phyloP scores from a whole-genome alignment of 1,139 yeast genomes.

The Suhomyces panamericanus region DNA sequence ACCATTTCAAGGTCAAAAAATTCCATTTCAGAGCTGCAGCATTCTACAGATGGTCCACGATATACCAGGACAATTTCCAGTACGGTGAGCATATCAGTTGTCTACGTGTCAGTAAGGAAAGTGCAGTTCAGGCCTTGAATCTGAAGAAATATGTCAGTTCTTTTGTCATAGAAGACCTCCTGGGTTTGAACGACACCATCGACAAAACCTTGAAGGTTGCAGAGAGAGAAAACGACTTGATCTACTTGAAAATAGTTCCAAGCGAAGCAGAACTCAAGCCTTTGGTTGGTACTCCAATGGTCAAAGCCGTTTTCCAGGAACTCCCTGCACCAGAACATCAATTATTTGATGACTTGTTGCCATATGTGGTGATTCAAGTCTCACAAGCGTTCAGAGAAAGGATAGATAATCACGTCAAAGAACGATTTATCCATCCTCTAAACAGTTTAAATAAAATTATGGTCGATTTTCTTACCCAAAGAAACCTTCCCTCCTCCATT shows the following conservation, averaged over 20 bases:
- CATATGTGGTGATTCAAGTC: slow-evolving; percentile 64
- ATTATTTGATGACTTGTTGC: slow-evolving; percentile 61
- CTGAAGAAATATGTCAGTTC: slow-evolving; percentile 45
- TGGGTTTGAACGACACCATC: slow-evolving; percentile 48
- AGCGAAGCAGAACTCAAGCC: slow-evolving; percentile 38
- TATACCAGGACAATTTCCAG: slow-evolving; percentile 47
- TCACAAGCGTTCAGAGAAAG: slow-evolving; percentile 71
- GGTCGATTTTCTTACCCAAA: slow-evolving; percentile 42
- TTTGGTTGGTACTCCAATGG: slow-evolving; percentile 56
- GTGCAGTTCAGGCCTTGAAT: slow-evolving; percentile 38
- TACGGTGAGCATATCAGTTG: slow-evolving; percentile 74
- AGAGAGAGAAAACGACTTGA: slow-evolving; percentile 78
- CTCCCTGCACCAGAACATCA: slow-evolving; percentile 29
- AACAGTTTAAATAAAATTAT: slow-evolving; percentile 50
- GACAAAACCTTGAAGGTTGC: slow-evolving; percentile 51
- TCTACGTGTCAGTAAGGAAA: slow-evolving; percentile 39
- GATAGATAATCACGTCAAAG: slow-evolving; percentile 55
- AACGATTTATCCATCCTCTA: slow-evolving; percentile 53
- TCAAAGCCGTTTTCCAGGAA: slow-evolving; percentile 47
- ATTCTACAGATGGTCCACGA: slow-evolving; percentile 57
- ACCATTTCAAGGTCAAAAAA: slow-evolving; percentile 57
- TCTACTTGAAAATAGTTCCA: slow-evolving; percentile 71
- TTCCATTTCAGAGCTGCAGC: slow-evolving; percentile 73
- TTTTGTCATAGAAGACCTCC: slow-evolving; percentile 48
- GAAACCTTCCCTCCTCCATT: slow-evolving; percentile 60